Conservation (phyloP, 805 yeast genomes). For the Spathaspora arborariae region DNA sequence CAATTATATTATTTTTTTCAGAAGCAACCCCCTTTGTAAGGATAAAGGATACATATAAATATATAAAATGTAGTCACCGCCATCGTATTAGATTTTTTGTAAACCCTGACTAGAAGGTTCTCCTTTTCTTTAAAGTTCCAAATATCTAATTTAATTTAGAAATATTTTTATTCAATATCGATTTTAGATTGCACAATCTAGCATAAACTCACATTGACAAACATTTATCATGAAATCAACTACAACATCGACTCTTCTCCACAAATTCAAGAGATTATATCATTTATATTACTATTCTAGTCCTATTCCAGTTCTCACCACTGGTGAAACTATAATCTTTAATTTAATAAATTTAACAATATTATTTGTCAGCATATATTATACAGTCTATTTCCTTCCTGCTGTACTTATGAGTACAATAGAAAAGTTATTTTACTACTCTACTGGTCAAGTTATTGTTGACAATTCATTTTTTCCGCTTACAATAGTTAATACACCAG, state of each 20-base stretch:
- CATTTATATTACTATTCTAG: constrained; percentile 21
- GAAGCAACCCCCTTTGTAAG: no score
- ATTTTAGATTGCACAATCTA: background rate
- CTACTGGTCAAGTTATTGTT: constrained; percentile 9
- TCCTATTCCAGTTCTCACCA: constrained; percentile 26
- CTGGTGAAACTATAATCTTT: constrained; percentile 19
- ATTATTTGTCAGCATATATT: constrained; percentile 13
- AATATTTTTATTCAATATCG: background rate
- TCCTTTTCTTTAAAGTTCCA: no score
- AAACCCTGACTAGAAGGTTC: no score
- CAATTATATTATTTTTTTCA: background rate
- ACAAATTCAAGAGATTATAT: constrained; percentile 10
- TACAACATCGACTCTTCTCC: background rate
- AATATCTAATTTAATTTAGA: no score
- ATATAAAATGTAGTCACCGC: background rate
- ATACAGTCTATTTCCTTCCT: constrained; percentile 13
- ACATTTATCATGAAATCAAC: background rate
- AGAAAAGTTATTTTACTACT: constrained; percentile 15
- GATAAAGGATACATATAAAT: background rate
- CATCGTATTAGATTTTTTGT: background rate
- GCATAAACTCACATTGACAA: background rate
- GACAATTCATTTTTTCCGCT: background rate
- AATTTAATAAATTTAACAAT: constrained; percentile 13
- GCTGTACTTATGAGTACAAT: constrained; percentile 5
- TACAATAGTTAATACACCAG: background rate